These are phyloP conservation scores for Dioszegia aurantiaca DNA, from an alignment of 768 basidiomycete genomes.

Conservation along the genomic window DNA sequence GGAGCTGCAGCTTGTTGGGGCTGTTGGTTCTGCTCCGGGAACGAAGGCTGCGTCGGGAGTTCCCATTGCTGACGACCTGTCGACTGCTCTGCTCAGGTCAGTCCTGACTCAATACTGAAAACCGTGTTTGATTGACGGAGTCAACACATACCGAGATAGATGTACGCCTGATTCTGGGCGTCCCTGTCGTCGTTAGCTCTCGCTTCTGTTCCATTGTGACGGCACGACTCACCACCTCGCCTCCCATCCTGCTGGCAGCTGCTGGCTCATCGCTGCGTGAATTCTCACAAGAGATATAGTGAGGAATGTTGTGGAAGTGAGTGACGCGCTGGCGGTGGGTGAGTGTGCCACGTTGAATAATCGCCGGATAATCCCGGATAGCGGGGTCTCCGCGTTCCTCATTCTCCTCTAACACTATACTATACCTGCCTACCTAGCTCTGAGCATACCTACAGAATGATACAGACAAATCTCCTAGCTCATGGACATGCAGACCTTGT, in stretches of 20 bases:
- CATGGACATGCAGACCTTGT: conserved; percentile 45
- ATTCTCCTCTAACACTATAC: background rate
- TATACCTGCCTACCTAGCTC: background rate
- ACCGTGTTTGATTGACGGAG: background rate
- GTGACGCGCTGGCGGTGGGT: too few relatives aligned
- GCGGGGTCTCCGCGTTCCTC: conserved; percentile 11
- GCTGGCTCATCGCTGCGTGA: conserved; percentile 8
- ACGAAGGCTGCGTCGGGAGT: conserved; percentile 58
- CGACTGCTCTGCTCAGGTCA: conserved; percentile 63
- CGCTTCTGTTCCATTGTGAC: background rate
- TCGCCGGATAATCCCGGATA: conserved; percentile 1
- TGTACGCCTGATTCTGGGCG: conserved; percentile 69
- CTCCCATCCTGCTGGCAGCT: conserved; percentile 82
- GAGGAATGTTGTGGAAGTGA: background rate
- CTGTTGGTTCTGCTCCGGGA: conserved; percentile 43
- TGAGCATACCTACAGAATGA: conserved; percentile 21
- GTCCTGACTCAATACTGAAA: background rate
- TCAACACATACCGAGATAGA: conserved; percentile 74
- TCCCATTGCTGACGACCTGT: conserved; percentile 83
- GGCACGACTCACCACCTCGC: conserved; percentile 72
- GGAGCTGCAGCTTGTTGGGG: conserved; percentile 53
- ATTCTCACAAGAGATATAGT: background rate
- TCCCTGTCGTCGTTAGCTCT: conserved; percentile 61
- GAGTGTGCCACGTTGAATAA: background rate
- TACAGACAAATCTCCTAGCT: conserved; percentile 44